Evolutionary conservation across 176 grass and related monocot genomes (phyloP).

Genomic region (Oryza meridionalis): DNA sequence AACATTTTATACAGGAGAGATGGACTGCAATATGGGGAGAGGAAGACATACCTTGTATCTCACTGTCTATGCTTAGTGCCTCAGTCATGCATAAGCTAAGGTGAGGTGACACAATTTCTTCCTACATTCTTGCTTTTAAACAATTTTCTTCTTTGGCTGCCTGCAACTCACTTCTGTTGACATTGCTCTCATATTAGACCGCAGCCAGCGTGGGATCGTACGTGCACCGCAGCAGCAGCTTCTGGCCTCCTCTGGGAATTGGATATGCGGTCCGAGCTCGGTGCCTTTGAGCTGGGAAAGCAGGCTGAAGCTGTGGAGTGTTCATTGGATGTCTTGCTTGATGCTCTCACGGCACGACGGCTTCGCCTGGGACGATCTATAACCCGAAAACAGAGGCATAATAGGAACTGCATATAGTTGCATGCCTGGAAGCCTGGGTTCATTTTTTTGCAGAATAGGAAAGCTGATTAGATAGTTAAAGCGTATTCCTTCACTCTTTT

Average conservation of each 20-base stretch:
- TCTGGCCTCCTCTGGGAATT: slow-evolving; percentile 82
- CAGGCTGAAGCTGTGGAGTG: slow-evolving; percentile 71
- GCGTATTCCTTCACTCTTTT: neutral
- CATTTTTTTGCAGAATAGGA: slow-evolving; percentile 30
- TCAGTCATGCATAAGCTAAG: slow-evolving; percentile 93
- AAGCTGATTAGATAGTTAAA: slow-evolving; percentile 20
- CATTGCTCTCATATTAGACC: slow-evolving; percentile 45
- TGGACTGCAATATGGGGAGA: slow-evolving; percentile 67
- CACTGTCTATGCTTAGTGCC: slow-evolving; percentile 66
- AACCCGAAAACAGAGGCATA: slow-evolving; percentile 67
- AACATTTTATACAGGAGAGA: slow-evolving; percentile 61
- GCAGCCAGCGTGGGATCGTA: slow-evolving; percentile 88
- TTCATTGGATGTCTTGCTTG: slow-evolving; percentile 72
- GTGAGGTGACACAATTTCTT: slow-evolving; percentile 45
- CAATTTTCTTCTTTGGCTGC: neutral
- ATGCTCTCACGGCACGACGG: slow-evolving; percentile 68
- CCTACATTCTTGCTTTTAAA: neutral
- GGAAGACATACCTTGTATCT: slow-evolving; percentile 80
- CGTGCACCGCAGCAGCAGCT: slow-evolving; percentile 82
- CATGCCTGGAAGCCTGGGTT: slow-evolving; percentile 18
- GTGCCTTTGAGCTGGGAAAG: slow-evolving; percentile 58
- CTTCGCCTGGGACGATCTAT: slow-evolving; percentile 77
- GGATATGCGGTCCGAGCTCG: slow-evolving; percentile 52
- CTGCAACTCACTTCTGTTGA: neutral
- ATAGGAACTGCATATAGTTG: slow-evolving; percentile 72